Evolutionary conservation across 2,329 filamentous ascomycete genomes (phyloP), one percentile per base, ranked within the genome.

Genomic region (Paecilomyces sp.): DNA sequence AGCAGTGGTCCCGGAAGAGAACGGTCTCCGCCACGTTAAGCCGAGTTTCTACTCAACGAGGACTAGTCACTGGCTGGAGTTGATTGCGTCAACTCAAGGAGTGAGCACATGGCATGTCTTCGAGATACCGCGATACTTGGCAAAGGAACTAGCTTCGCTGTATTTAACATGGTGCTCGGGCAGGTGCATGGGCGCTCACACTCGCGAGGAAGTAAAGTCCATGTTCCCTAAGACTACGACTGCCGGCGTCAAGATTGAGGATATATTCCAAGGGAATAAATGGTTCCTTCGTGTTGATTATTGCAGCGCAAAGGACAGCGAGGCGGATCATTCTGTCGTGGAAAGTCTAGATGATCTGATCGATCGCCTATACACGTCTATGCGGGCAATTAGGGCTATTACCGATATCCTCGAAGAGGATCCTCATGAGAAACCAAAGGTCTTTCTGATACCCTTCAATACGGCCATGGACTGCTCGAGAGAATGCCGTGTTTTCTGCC

Each of bases 401-500:
- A 55, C 64, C 3, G 60, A 74, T 24, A 58, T 65, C 8, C 57
- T 72, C 1, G 60, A 69, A 15, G 52, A 41, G 5, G 55, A 61
- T 8, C 25, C 22, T 12, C 36, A 47, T 18, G 59, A 65, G 22
- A 57, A 59, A 18, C 60, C 76, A 2, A 64, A 72, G 22, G 31
- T 80, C 3, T 76, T 74, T 59, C 75, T 80, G 62, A 63, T 79
- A 11, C 75, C 74, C 0, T 81, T 77, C 66, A 68, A 80, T 54
- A 60, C 59, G 3, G 64, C 63, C n/a, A 80, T 81, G 71, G 63
- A 67, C 54, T 67, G 68, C 0, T 70, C 64, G 7, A 64, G 66
- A 1, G 76, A 81, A 63, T 81, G 78, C 62, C 72, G 78, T 12
- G 75, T 78, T 2, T 80, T 79, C 63, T 81, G 78, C 58, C 68